Evolutionary conservation across 805 yeast species (phyloP), one percentile per base, ranked within the genome.

Genomic region (Blastobotrys attinorum): DNA sequence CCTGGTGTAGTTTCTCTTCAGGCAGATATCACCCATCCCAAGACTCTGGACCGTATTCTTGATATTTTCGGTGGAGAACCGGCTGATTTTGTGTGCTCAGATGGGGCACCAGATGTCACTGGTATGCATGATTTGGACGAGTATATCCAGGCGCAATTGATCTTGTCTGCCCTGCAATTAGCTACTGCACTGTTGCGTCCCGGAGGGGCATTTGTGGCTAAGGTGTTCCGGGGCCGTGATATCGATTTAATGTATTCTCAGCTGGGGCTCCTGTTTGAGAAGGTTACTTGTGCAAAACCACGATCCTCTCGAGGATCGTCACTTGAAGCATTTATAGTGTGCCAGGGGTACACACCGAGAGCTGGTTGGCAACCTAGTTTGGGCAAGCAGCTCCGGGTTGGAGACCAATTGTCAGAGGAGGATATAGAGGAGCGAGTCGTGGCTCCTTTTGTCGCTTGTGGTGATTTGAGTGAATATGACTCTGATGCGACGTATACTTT

Each of bases 91-190:
- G 96, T 92, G 0, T 87, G 96, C 56, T 82, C 95, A 35, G 97
- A 92, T 62, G 98, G 98, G 45, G 98, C 98, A 0, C 98, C 98
- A 2, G 98, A 92, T 65, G 98, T 92, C 18, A 92, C 98, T 0
- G 98, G 98, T 0, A 65, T 92, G 41, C 98, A 92, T 60, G 98
- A 92, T 63, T 69, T 92, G 47, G 98, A 92, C 62, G 98, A 92
- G 63, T 92, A 90, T 60, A 84, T 92, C 46, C 98, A 92, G 66
- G 96, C 96, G 2, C 97, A 92, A 60, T 69, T 92, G 45, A 84
- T 92, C 42, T 69, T 89, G 54, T 82, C 96, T 32, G 98, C 98
- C 1, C 67, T 92, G 44, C 96, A 88, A 56, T 69, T 92, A 44
- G 89, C 97, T 2, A 84, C 96, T 1, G 87, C 96, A 59, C 71